These are phyloP conservation scores for Diaporthe citri DNA, from an alignment of 2,329 filamentous ascomycete genomes.

Conservation along the genomic window DNA sequence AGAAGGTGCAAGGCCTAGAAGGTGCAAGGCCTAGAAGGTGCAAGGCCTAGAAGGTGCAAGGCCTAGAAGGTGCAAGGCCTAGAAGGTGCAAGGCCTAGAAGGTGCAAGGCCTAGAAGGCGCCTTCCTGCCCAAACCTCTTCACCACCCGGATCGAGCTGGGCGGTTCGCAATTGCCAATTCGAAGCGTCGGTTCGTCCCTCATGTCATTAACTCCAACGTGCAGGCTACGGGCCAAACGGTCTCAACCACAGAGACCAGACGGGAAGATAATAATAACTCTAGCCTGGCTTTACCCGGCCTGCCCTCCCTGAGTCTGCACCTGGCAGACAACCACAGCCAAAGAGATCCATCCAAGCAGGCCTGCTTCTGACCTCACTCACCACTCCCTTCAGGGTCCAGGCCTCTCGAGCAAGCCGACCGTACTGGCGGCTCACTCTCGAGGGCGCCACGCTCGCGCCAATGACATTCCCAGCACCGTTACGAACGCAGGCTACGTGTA, in stretches of 20 bases:
- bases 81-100: neutral
- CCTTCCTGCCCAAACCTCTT: neutral
- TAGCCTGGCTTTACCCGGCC: neutral
- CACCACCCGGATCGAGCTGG: neutral
- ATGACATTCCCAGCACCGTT: slow-evolving; percentile 29
- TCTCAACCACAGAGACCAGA: slow-evolving; percentile 24
- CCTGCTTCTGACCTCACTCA: neutral
- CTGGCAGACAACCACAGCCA: slow-evolving; percentile 23
- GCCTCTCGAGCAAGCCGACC: neutral
- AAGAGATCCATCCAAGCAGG: neutral
- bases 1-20: neutral
- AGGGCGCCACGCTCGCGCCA: slow-evolving; percentile 29
- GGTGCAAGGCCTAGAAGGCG: neutral
- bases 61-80: neutral
- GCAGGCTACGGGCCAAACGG: neutral
- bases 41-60: too few relatives aligned
- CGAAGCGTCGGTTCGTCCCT: slow-evolving; percentile 13
- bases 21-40: neutral
- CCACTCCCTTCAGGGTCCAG: slow-evolving; percentile 12
- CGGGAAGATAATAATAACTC: slow-evolving; percentile 31
- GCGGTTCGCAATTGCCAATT: neutral
- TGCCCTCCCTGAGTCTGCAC: neutral
- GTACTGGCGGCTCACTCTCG: slow-evolving; percentile 19
- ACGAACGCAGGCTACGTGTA: neutral
- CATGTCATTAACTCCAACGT: neutral